These are phyloP conservation scores for Ustilago loliicola DNA, from an alignment of 1,284 basidiomycete genomes.

Conservation along the genomic window DNA sequence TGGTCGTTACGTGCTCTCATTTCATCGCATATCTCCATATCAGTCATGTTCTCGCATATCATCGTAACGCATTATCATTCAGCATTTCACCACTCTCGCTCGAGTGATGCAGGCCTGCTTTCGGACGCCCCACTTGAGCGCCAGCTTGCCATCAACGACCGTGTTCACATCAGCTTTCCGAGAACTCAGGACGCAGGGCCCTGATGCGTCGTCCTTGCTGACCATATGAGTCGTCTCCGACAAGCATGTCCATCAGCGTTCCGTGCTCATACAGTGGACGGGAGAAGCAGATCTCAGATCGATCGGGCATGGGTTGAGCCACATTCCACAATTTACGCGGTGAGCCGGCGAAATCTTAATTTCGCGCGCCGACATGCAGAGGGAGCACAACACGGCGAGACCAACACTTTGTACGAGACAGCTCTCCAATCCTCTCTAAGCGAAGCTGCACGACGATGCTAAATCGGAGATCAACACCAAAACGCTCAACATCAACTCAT, in stretches of 20 bases:
- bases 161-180: neutral
- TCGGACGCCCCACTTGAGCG: neutral
- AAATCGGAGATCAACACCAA: neutral
- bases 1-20: neutral
- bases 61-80: neutral
- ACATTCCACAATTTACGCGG: conserved; percentile 17
- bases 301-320: conserved; percentile 14
- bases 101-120: neutral
- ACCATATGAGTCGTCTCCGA: neutral
- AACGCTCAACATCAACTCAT: neutral
- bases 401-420: conserved; percentile 14
- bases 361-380: conserved; percentile 6
- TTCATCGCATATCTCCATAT: conserved; percentile 7
- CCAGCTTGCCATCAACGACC: neutral
- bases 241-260: neutral
- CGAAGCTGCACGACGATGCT: conserved; percentile 1
- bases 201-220: no score
- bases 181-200: no score
- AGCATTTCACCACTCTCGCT: neutral
- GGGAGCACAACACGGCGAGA: conserved; percentile 4
- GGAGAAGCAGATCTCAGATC: neutral
- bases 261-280: no score
- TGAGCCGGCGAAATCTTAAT: neutral
- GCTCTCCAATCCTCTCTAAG: neutral
- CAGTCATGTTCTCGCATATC: conserved; percentile 2